These are phyloP conservation scores for Serendipita sp. DNA, from an alignment of 768 basidiomycete genomes.

Conservation along the genomic window DNA sequence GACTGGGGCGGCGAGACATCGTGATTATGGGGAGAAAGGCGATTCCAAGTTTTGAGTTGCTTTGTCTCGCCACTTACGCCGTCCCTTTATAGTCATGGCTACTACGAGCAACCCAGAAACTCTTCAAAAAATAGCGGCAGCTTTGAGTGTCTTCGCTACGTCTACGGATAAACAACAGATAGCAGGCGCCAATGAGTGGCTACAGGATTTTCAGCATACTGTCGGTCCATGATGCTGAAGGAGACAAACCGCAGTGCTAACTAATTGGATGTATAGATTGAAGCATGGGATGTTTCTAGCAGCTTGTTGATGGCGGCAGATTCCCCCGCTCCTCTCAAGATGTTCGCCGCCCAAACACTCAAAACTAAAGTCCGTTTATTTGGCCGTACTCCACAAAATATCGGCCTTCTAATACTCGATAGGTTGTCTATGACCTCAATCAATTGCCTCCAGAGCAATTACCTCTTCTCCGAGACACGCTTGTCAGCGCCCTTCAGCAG, in stretches of 20 bases:
- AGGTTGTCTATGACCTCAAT: constrained; percentile 92
- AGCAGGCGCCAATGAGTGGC: constrained; percentile 83
- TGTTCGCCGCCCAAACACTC: constrained; percentile 96
- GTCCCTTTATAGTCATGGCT: constrained; percentile 8
- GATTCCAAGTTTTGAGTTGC: not conserved
- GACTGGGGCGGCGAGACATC: not conserved
- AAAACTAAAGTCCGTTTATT: constrained; percentile 63
- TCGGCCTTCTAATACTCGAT: constrained; percentile 17
- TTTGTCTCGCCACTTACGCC: constrained; percentile 5
- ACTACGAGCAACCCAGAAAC: constrained; percentile 9
- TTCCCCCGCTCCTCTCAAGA: constrained; percentile 60
- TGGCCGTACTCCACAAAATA: not conserved
- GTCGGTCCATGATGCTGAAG: constrained; percentile 63
- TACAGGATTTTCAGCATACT: constrained; percentile 98
- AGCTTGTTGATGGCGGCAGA: constrained; percentile 71
- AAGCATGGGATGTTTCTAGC: constrained; percentile 95
- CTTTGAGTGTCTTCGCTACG: constrained; percentile 61
- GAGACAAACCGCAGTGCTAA: constrained; percentile 23
- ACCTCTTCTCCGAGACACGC: constrained; percentile 70
- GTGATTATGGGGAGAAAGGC: not conserved
- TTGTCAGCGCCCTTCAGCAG: constrained; percentile 56
- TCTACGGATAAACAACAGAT: constrained; percentile 73
- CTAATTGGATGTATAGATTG: constrained; percentile 55
- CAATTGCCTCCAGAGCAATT: constrained; percentile 67
- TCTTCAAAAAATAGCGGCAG: constrained; percentile 39